A percentile compares a stretch with the other conserved stretches of the same genome.
Conservation (phyloP, 2,329 filamentous ascomycete genomes). For the Aspergillus pseudoviridinutans region DNA sequence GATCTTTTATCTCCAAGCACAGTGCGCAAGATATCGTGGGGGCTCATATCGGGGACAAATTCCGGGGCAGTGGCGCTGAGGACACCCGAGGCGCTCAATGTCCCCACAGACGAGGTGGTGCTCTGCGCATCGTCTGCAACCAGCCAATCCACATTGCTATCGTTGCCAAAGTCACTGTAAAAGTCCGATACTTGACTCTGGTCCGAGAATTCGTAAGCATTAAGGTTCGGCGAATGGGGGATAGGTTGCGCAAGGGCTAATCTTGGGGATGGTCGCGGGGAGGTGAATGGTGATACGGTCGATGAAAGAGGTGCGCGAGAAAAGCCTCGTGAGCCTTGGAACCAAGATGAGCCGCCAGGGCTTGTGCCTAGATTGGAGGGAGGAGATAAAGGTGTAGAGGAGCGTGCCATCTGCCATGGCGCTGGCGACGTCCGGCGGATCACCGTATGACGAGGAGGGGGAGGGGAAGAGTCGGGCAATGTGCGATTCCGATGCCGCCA, state of each 20-base stretch:
- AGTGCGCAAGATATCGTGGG: constrained; percentile 94
- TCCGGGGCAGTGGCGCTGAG: constrained; percentile 81
- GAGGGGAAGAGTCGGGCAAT: constrained; percentile 65
- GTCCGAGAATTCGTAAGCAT: constrained; percentile 93
- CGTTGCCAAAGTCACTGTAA: constrained; percentile 85
- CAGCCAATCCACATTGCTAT: constrained; percentile 89
- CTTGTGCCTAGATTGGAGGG: constrained; percentile 72
- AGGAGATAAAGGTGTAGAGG: constrained; percentile 76
- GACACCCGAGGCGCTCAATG: constrained; percentile 61
- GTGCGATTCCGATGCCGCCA: constrained; percentile 57
- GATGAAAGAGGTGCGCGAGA: constrained; percentile 70
- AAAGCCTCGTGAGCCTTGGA: constrained; percentile 68
- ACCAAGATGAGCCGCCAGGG: constrained; percentile 79
- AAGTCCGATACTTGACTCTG: constrained; percentile 75
- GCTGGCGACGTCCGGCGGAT: constrained; percentile 88
- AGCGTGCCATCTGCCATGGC: constrained; percentile 77
- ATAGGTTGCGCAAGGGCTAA: constrained; percentile 90
- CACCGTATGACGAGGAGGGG: constrained; percentile 81
- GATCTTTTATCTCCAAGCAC: constrained; percentile 84
- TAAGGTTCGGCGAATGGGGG: constrained; percentile 88
- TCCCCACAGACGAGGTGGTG: constrained; percentile 73
- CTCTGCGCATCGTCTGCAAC: constrained; percentile 81
- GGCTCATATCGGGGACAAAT: constrained; percentile 86
- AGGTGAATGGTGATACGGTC: constrained; percentile 85
- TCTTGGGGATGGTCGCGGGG: constrained; percentile 85